phyloP scores from a whole-genome alignment of 768 basidiomycete genomes.

The Suillus bovinus region DNA sequence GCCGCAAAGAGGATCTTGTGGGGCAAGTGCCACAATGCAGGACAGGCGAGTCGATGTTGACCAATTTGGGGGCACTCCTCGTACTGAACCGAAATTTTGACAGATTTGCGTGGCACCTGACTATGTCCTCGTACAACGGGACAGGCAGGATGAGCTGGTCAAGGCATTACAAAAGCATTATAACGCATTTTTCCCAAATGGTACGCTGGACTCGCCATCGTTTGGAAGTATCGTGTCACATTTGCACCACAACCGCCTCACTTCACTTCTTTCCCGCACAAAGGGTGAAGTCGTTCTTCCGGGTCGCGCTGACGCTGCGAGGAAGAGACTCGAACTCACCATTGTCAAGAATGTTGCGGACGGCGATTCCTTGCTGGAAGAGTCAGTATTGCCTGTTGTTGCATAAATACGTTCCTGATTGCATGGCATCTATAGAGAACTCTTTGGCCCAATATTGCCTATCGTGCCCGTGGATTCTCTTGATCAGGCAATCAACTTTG shows the following conservation, averaged over 20 bases:
- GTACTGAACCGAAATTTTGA: neutral
- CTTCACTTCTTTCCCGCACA: constrained; percentile 50
- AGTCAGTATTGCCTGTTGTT: constrained; percentile 36
- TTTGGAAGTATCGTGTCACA: constrained; percentile 56
- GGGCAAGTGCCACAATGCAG: constrained; percentile 66
- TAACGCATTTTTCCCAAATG: constrained; percentile 52
- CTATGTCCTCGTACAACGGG: constrained; percentile 43
- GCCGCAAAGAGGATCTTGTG: constrained; percentile 66
- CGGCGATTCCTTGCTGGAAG: constrained; percentile 61
- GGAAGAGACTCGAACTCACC: constrained; percentile 56
- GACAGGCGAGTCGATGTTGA: constrained; percentile 57
- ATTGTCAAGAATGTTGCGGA: constrained; percentile 53
- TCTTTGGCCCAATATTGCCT: constrained; percentile 74
- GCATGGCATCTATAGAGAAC: constrained; percentile 45
- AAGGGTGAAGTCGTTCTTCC: constrained; percentile 52
- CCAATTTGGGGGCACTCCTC: neutral
- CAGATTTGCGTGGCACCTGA: constrained; percentile 46
- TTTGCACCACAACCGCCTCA: constrained; percentile 55
- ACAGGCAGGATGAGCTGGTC: constrained; percentile 48
- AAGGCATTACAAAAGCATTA: constrained; percentile 44
- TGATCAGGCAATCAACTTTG: constrained; percentile 55
- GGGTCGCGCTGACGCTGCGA: constrained; percentile 36
- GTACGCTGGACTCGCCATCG: constrained; percentile 43
- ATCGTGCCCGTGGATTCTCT: constrained; percentile 57
- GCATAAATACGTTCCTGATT: neutral